Evolutionary conservation across 177 flowering plant genomes (phyloP), one percentile per base, ranked within the genome.

Genomic region (Vitis hybrid): DNA sequence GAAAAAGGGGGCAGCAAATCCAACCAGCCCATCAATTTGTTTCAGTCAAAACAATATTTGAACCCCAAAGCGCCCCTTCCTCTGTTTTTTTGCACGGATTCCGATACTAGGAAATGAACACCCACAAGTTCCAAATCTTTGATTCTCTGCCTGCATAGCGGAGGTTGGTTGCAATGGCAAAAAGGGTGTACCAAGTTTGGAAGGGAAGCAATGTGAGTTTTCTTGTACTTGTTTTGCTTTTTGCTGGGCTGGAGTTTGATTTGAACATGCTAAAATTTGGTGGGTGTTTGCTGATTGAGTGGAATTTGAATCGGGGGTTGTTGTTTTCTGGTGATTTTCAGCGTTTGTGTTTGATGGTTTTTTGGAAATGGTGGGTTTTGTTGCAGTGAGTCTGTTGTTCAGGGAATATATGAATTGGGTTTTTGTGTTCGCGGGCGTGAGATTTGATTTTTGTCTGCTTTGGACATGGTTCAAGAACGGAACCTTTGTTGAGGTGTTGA

Each of bases 161-260:
- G 60, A 18, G 19, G 15, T 27, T 14, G 17, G 21, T 48, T n/a
- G n/a, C 21, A 17, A 81, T 81, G 84, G 82, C 81, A 27, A 76
- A 76, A 69, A 80, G 84, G 65, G 80, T 78, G 50, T 70, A 76
- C 68, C 72, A 81, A 78, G 80, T 67, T 4, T 81, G 84, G 84
- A 81, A 81, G 76, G 84, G 84, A 30, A 67, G 71, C 64, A 81
- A 81, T 77, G 84, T 81, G 60, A 70, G 81, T 32, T 48, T 67
- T 67, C 35, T 32, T 56, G 46, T 5, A 40, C 46, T 40, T 40
- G 46, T 40, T 40, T 7, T 40, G 46, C 46, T 40, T 40, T 40
- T 40, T 40, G 46, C 6, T 40, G 46, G 46, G 8, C 46, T 40
- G 46, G 46, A 40, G 46, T 40, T 40, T 40, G 7, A 40, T 40